phyloP scores from a whole-genome alignment of 805 yeast species.

The Cyberlindnera sargentensis region DNA sequence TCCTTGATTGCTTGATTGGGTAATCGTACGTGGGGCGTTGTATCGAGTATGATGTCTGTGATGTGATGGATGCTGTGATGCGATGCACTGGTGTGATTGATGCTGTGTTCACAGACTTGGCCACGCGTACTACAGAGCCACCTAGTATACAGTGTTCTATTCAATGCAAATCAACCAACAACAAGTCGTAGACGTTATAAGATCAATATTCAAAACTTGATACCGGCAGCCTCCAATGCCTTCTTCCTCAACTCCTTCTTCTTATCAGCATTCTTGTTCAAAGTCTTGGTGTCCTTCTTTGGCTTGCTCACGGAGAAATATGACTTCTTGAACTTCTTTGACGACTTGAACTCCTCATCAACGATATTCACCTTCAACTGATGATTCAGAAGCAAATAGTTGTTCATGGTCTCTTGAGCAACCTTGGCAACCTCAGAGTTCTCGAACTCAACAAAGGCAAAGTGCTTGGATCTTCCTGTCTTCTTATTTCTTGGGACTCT shows the following conservation, averaged over 20 bases:
- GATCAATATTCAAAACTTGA: slow-evolving; percentile 23
- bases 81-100: too few relatives aligned
- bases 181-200: too few relatives aligned
- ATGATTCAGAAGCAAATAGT: slow-evolving; percentile 84
- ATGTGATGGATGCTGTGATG: too few relatives aligned
- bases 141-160: neutral
- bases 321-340: slow-evolving; percentile 29
- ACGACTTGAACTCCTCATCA: slow-evolving; percentile 36
- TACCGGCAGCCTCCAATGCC: slow-evolving; percentile 30
- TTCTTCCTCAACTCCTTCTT: slow-evolving; percentile 28
- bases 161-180: neutral
- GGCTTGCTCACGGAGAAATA: slow-evolving; percentile 25
- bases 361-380: slow-evolving; percentile 64
- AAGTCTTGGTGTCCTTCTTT: slow-evolving; percentile 24
- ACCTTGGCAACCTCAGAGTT: slow-evolving; percentile 69
- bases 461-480: slow-evolving; percentile 87
- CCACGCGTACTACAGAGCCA: too few relatives aligned
- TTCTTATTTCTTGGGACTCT: slow-evolving; percentile 83
- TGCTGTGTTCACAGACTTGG: too few relatives aligned
- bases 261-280: slow-evolving; percentile 26
- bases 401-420: slow-evolving; percentile 95
- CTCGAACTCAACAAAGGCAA: slow-evolving; percentile 82
- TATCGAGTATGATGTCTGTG: too few relatives aligned
- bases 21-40: neutral
- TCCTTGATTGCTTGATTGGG: neutral